Evolutionary conservation across 352 stramenopile genomes (phyloP), one percentile per base, ranked within the genome.

Genomic region (Globisporangium perplexum): DNA sequence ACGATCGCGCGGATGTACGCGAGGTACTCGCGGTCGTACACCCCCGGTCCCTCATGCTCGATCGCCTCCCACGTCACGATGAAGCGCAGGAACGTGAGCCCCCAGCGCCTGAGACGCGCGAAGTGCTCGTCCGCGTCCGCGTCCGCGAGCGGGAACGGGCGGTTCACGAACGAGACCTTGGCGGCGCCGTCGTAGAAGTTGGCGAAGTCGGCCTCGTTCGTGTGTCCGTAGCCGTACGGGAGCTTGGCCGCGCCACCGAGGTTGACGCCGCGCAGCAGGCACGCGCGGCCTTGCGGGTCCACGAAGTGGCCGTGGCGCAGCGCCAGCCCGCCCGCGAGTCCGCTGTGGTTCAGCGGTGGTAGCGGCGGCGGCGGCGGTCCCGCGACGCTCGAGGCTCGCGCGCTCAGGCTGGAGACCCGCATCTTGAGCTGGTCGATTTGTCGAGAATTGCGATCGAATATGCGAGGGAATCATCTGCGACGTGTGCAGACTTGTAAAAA

Each of bases 31-130:
- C 30, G 51, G 57, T 97, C 90, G 62, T 96, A 96, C 0, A 82
- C 50, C 0, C 83, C 85, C 1, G 87, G 88, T 2, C 87, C 87
- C 2, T 31, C 69, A 56, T 97, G 88, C 48, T 96, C 86, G 48
- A 97, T 83, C 20, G 87, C 90, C 62, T 97, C 90, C 90, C 90
- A 97, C 5, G 86, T 96, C 8, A 96, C 71, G 28, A 96, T 73
- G 44, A 97, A 72, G 4, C 88, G 69, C 35, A 97, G 41, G 26
- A 93, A 80, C 22, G 71, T 96, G 54, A 94, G 74, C 0, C 90
- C 88, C 79, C 87, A 96, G 20, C 81, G 72, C 38, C 64, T 70
- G n/a, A 97, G 62, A 15, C 88, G 60, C 1, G 71, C 49, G 46
- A 97, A 91, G 55, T 97, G 88, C 26, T 66, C 18, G 30, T 87